Conservation (phyloP, 2,329 filamentous ascomycete genomes). For the Claviceps humidiphila region DNA sequence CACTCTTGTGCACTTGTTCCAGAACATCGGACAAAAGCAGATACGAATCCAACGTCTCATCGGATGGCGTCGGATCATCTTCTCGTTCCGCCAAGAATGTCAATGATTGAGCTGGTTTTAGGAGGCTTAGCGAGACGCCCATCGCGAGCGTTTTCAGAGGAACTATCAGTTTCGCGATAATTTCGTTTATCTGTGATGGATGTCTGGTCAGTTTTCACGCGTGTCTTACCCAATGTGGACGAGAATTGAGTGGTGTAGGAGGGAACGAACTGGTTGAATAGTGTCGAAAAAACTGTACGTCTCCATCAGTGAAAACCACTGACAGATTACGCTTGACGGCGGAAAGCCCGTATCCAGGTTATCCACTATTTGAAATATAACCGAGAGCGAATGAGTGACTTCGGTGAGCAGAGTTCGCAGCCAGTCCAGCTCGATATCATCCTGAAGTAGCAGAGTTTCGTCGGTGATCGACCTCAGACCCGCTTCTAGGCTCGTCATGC, state of each 20-base stretch:
- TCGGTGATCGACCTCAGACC: slow-evolving; percentile 39
- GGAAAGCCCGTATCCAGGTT: slow-evolving; percentile 40
- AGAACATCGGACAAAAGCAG: slow-evolving; percentile 57
- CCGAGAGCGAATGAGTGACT: slow-evolving; percentile 57
- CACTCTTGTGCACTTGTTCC: slow-evolving; percentile 58
- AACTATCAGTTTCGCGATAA: slow-evolving; percentile 36
- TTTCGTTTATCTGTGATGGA: slow-evolving; percentile 21
- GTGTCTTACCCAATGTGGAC: background rate
- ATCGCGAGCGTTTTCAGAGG: slow-evolving; percentile 58
- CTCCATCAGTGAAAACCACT: slow-evolving; percentile 66
- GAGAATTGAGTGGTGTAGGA: no score
- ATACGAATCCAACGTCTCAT: slow-evolving; percentile 40
- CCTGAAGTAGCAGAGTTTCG: slow-evolving; percentile 32
- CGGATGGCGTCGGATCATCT: slow-evolving; percentile 21
- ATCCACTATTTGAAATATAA: slow-evolving; percentile 61
- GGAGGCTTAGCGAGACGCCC: slow-evolving; percentile 56
- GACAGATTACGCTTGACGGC: slow-evolving; percentile 42
- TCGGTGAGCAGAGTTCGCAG: slow-evolving; percentile 52
- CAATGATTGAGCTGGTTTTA: slow-evolving; percentile 51
- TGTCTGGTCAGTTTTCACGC: background rate
- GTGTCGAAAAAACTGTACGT: slow-evolving; percentile 56
- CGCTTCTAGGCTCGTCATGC: slow-evolving; percentile 35
- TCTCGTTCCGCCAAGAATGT: slow-evolving; percentile 25
- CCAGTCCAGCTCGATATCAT: slow-evolving; percentile 47
- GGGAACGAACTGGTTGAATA: slow-evolving; percentile 28